Base-by-base conservation (phyloP, 2,329 filamentous ascomycete species). In the Exophiala oligosperma region DNA sequence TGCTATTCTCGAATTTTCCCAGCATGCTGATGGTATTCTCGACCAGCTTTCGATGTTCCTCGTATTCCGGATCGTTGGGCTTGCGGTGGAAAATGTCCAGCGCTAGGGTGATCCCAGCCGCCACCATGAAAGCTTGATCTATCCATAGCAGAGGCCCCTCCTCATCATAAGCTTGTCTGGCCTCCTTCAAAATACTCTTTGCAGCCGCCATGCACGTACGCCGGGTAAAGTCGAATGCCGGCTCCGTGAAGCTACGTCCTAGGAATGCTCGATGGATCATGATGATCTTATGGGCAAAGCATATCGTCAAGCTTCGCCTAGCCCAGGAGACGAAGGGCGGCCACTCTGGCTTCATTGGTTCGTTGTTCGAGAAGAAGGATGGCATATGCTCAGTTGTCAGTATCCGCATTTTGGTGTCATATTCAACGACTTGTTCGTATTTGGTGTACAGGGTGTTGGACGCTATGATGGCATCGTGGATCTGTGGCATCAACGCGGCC, bases 221-320 rank as follows among this genome's bases (percentile, higher is more conserved):
- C 23, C 76, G 69, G 7, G 73, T 77, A 55, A 77, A 75, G 2
- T 70, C 70, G 53, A 75, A 79, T n/a, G 72, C 70, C 1, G 68
- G 68, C 41, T 75, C 74, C 2, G 72, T 74, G 60, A 78, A 77
- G 49, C 74, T 76, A 41, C 70, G 66, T 40, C 73, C 73, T 2
- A 78, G 63, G 53, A 77, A 78, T 40, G 71, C 73, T 44, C 77
- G 70, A 56, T 65, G 63, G 17, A 76, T 71, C 76, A 77, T 77
- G 59, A 78, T 77, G n/a, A 76, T 72, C 56, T 78, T 78, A 40
- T 78, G 76, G 7, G 71, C 70, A 8, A 69, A 67, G 32, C 73
- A 75, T 14, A 75, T 72, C 4, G 60, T 62, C 11, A 59, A 41
- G 24, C 60, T 57, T 9, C 24, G 43, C 14, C 73, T 68, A 1